These are phyloP conservation scores for Pseudogymnoascus verrucosus DNA, from an alignment of 2,329 filamentous ascomycete species.

Conservation along the genomic window DNA sequence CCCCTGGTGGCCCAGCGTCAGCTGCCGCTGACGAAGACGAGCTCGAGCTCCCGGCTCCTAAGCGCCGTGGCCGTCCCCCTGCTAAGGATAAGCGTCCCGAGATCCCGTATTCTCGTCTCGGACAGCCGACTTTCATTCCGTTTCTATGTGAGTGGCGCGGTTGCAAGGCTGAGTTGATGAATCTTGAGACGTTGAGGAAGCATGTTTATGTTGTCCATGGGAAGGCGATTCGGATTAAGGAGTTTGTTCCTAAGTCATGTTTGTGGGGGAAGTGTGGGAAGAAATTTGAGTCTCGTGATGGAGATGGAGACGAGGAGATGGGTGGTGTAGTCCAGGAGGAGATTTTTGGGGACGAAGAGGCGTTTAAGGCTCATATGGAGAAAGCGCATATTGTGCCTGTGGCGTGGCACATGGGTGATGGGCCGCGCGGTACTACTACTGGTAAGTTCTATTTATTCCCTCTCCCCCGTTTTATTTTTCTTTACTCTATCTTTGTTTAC, in stretches of 20 bases:
- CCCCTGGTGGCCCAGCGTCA: no score
- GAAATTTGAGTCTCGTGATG: conserved; percentile 14
- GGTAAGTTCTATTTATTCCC: conserved; percentile 14
- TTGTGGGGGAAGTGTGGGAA: conserved; percentile 36
- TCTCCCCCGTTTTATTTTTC: neutral
- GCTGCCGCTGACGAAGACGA: neutral
- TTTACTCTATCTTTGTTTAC: neutral
- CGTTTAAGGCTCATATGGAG: conserved; percentile 45
- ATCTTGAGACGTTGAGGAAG: conserved; percentile 48
- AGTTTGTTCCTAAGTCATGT: conserved; percentile 13
- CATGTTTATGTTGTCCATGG: conserved; percentile 47
- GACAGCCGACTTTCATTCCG: conserved; percentile 37
- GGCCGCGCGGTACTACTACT: conserved; percentile 37
- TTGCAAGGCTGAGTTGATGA: conserved; percentile 54
- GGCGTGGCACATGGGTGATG: conserved; percentile 53
- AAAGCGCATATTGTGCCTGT: conserved; percentile 44
- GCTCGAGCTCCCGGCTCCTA: neutral
- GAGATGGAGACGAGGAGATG: conserved; percentile 15
- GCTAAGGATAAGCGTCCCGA: neutral
- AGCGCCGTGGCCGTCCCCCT: neutral
- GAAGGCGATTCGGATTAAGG: neutral
- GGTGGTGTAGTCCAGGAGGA: neutral
- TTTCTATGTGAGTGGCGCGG: conserved; percentile 53
- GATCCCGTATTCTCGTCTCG: neutral
- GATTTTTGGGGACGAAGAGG: conserved; percentile 19